Evolutionary conservation across 208 protist genomes (phyloP), one percentile per base, ranked within the genome.

Genomic region (Leishmania arabica): DNA sequence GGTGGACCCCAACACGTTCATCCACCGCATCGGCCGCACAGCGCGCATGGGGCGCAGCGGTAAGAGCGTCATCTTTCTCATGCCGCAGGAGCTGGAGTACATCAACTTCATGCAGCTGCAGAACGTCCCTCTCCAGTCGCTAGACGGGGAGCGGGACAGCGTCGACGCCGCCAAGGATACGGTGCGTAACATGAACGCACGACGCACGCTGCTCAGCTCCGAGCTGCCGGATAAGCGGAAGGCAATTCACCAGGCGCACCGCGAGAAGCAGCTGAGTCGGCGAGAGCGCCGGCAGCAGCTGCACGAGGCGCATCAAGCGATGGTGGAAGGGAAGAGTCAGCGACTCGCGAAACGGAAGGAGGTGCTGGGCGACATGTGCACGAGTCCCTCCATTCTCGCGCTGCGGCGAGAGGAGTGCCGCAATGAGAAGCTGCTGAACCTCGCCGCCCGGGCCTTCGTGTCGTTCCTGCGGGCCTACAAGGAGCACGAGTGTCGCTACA

Each of bases 11-110:
- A 90, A 88, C 79, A 98, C 98, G 31, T 99, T 99, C 82, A 98
- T 99, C 53, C 99, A 99, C 85, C 95, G 98, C 73, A 98, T 99
- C 54, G 99, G 99, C 31, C 93, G 99, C 75, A 99, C 99, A 11
- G 99, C 98, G 5, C 95, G 99, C 45, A 95, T 99, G 90, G 98
- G 98, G 42, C 93, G 97, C 21, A 84, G 83, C 9, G 98, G 98
- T n/a, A 85, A 86, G 70, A 98, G 97, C 54, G 72, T 99, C 2
- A 88, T 99, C 2, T 98, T 99, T 79, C 82, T 99, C 0, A 90
- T 97, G 85, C 97, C 97, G 15, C 88, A 93, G 64, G 99, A 99
- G 89, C 82, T 94, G 40, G 90, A 97, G 80, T 99, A 99, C 86
- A 84, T 99, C 6, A 86, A 95, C 47, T 99, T 97, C 78, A 97